A percentile compares a stretch with the other conserved stretches of the same genome.
phyloP scores from a whole-genome alignment of 2,329 filamentous ascomycete genomes.

The Neofusicoccum umdonicola region DNA sequence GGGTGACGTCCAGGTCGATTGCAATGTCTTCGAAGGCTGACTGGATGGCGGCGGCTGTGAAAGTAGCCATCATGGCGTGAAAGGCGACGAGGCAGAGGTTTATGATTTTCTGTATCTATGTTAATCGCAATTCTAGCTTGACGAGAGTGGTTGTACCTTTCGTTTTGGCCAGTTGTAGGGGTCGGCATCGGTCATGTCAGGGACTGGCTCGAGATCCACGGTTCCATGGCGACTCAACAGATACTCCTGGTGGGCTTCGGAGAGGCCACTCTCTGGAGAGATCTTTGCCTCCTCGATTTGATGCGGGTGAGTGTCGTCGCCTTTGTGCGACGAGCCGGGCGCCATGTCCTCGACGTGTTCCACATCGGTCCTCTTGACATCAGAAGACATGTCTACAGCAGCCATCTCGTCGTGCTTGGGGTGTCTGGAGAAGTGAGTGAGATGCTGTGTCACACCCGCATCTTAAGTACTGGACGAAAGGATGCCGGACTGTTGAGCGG shows the following conservation, averaged over 20 bases:
- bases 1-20: conserved; percentile 47
- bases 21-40: conserved; percentile 56
- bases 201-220: conserved; percentile 54
- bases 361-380: not conserved
- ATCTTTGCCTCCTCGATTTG: not conserved
- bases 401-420: not conserved
- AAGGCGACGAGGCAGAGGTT: conserved; percentile 57
- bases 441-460: not conserved
- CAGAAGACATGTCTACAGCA: not conserved
- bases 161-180: conserved; percentile 57
- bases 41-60: conserved; percentile 55
- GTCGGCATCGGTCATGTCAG: conserved; percentile 49
- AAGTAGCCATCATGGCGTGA: conserved; percentile 58
- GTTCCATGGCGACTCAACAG: conserved; percentile 54
- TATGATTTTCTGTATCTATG: conserved; percentile 44
- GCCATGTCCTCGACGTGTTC: not conserved
- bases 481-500: not conserved
- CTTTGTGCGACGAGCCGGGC: not conserved
- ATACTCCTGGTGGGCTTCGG: conserved; percentile 35
- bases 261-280: not conserved
- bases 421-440: too few species aligned
- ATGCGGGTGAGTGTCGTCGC: not conserved
- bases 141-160: conserved; percentile 37
- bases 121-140: not conserved
- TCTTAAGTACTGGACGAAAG: not conserved